A percentile compares a stretch with the other conserved stretches of the same genome.
phyloP scores from a whole-genome alignment of 1,139 yeast genomes.

The Debaryomycetaceae sp. region DNA sequence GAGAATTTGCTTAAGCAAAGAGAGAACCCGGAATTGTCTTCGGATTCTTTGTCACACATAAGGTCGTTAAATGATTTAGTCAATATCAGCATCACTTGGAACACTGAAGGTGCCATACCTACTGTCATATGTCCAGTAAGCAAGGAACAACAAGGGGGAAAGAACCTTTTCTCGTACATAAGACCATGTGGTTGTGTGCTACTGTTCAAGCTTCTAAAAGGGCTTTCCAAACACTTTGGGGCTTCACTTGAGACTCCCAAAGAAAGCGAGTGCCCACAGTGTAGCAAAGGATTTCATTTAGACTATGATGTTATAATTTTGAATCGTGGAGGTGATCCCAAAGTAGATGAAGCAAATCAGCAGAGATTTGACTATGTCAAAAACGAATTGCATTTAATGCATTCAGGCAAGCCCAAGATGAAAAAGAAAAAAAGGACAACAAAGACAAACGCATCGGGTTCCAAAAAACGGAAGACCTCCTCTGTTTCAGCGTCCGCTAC shows the following conservation, averaged over 20 bases:
- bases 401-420: constrained; percentile 41
- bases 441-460: neutral
- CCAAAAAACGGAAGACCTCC: constrained; percentile 6
- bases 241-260: constrained; percentile 4
- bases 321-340: constrained; percentile 18
- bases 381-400: constrained; percentile 32
- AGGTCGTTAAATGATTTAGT: constrained; percentile 28
- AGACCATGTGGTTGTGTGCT: constrained; percentile 44
- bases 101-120: constrained; percentile 10
- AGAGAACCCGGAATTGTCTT: constrained; percentile 13
- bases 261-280: constrained; percentile 30
- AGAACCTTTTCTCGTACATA: constrained; percentile 25
- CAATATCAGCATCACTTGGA: constrained; percentile 26
- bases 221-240: constrained; percentile 11
- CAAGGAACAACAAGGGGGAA: constrained; percentile 16
- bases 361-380: constrained; percentile 31
- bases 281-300: constrained; percentile 20
- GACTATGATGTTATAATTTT: constrained; percentile 31
- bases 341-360: constrained; percentile 30
- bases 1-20: constrained; percentile 48
- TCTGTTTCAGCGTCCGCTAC: neutral
- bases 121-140: constrained; percentile 53
- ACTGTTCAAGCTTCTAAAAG: constrained; percentile 20
- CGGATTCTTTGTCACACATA: constrained; percentile 37
- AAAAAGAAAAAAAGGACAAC: constrained; percentile 19